A percentile compares a stretch with the other conserved stretches of the same genome.
Conservation (phyloP, 2,329 filamentous ascomycete genomes). For the Teratosphaeria epicoccoides region DNA sequence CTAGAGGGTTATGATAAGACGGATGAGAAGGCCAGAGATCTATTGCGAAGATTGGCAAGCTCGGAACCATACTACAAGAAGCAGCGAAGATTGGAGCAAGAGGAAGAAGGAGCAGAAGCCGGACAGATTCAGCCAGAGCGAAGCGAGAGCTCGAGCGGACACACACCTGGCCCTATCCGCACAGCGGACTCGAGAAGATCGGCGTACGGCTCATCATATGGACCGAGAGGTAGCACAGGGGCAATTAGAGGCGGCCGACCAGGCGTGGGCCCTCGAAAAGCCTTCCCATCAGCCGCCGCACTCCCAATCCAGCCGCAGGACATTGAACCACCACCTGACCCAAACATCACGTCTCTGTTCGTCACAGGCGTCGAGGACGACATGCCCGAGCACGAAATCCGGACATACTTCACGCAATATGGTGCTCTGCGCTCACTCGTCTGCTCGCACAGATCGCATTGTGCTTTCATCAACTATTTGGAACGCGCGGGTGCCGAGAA, state of each 20-base stretch:
- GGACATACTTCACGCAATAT: constrained; percentile 79
- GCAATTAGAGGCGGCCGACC: constrained; percentile 33
- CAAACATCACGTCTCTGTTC: constrained; percentile 84
- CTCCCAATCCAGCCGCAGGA: constrained; percentile 74
- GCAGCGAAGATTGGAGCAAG: constrained; percentile 50
- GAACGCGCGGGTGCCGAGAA: constrained; percentile 74
- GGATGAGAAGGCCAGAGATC: constrained; percentile 87
- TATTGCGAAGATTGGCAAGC: constrained; percentile 72
- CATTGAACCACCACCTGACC: constrained; percentile 72
- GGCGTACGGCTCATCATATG: constrained; percentile 23
- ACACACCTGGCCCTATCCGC: constrained; percentile 61
- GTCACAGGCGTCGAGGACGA: constrained; percentile 94
- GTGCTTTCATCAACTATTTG: constrained; percentile 91
- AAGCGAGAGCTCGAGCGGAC: constrained; percentile 24
- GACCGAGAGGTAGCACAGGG: constrained; percentile 22
- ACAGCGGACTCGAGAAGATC: constrained; percentile 48
- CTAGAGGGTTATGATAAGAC: constrained; percentile 92
- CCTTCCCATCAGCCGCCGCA: constrained; percentile 61
- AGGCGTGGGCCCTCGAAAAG: constrained; percentile 36
- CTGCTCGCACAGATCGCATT: constrained; percentile 94
- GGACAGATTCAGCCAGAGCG: constrained; percentile 35
- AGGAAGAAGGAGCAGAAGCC: constrained; percentile 41
- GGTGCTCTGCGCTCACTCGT: constrained; percentile 87
- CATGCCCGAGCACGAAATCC: constrained; percentile 80
- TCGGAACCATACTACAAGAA: constrained; percentile 95